Percentiles rank a stretch among this genome's conserved stretches.
Conservation (phyloP, 306 rosid species). For the Cucumis hystrix region DNA sequence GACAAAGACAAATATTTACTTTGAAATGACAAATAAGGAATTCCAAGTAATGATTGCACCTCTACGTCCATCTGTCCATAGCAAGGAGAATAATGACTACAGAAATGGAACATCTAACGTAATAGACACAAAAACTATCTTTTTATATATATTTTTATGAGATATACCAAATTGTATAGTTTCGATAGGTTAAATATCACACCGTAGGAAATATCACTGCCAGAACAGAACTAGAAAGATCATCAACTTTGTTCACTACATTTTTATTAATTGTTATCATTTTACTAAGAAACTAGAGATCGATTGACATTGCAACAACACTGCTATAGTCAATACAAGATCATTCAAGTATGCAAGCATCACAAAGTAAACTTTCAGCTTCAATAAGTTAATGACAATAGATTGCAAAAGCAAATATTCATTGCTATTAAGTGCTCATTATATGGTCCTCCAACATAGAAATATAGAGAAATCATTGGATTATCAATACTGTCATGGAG, state of each 20-base stretch:
- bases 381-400: background rate
- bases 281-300: background rate
- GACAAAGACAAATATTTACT: background rate
- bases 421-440: background rate
- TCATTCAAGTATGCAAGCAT: background rate
- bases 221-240: background rate
- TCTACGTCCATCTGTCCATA: background rate
- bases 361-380: background rate
- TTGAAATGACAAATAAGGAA: background rate
- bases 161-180: background rate
- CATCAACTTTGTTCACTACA: background rate
- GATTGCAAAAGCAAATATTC: background rate
- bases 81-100: background rate
- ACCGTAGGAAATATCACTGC: background rate
- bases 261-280: background rate
- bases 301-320: background rate
- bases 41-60: constrained; percentile 1
- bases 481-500: background rate
- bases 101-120: background rate
- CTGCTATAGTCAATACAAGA: background rate
- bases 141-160: too few relatives aligned
- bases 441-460: background rate
- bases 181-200: background rate
- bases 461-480: background rate
- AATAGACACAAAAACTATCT: background rate